Evolutionary conservation across 164 flowering plant genomes (phyloP), one percentile per base, ranked within the genome.

Genomic region (Houttuynia cordata): DNA sequence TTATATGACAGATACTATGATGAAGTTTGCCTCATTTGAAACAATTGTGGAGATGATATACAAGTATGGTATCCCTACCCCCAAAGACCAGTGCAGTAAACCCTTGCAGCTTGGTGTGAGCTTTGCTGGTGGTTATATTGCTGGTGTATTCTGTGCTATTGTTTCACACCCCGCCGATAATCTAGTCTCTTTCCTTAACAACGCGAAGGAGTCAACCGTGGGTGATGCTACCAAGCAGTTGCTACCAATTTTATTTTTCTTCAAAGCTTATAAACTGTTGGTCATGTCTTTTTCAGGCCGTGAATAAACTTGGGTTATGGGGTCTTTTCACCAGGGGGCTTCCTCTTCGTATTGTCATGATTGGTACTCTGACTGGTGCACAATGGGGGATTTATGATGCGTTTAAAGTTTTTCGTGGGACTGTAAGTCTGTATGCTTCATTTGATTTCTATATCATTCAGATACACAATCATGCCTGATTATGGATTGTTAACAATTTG

Each of bases 111-210:
- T 91, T 51, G 91, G 89, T 12, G 83, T 91, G 57, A 90, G 97
- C 73, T 85, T 87, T 71, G 85, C 80, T 53, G 87, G 96, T 64
- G 97, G 97, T 40, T 91, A 86, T 59, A 53, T 88, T 41, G 97
- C 97, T 49, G 97, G 97, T 65, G 75, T 91, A 1, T 64, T 91
- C 53, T 90, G 97, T 64, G 93, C 93, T 20, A 47, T 81, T 57
- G 85, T 91, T 49, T 91, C 97, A 23, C 96, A 91, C 62, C 97
- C 97, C 50, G 96, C 97, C 17, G 97, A 91, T 66, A 91, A 91
- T 65, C 76, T 91, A 57, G 97, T 91, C 4, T 91, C 97, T 30
- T 91, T 86, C 73, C 88, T 91, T 67, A 88, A 88, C 81, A 91
- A 91, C 68, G 85, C 94, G 42, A 79, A 88, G 69, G 97, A 91